Conservation (phyloP, 306 rosid genomes). For the Adenanthera pavonina region DNA sequence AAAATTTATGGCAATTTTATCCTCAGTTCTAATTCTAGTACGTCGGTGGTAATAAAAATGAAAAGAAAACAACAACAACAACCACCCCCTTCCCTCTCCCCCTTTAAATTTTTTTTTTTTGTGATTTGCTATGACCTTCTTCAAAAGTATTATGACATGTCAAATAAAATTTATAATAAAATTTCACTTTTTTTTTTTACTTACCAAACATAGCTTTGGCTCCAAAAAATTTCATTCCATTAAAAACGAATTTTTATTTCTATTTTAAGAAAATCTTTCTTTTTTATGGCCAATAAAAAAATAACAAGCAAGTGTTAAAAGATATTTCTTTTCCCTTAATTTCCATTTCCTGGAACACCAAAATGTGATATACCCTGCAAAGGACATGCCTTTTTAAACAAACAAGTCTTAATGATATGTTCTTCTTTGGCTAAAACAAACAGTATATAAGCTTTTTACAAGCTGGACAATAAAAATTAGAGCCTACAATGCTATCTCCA, state of each 20-base stretch:
- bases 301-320: neutral
- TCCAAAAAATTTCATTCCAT: too few relatives aligned
- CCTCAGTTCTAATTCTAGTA: too few relatives aligned
- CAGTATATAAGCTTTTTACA: neutral
- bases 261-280: neutral
- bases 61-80: too few relatives aligned
- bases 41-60: too few relatives aligned
- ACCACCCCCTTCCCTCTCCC: too few relatives aligned
- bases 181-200: neutral
- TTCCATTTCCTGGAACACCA: neutral
- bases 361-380: neutral
- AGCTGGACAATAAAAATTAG: neutral
- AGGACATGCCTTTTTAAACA: neutral
- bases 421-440: neutral
- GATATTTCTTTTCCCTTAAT: neutral
- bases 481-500: neutral
- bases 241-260: too few relatives aligned
- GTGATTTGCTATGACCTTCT: too few relatives aligned
- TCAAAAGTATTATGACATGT: too few relatives aligned
- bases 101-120: too few relatives aligned
- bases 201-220: too few relatives aligned
- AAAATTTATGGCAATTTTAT: too few relatives aligned
- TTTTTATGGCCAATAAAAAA: neutral
- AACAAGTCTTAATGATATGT: too few relatives aligned
- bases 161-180: neutral